phyloP scores from a whole-genome alignment of 2,329 filamentous ascomycete genomes.

The Epichloe amarillans region DNA sequence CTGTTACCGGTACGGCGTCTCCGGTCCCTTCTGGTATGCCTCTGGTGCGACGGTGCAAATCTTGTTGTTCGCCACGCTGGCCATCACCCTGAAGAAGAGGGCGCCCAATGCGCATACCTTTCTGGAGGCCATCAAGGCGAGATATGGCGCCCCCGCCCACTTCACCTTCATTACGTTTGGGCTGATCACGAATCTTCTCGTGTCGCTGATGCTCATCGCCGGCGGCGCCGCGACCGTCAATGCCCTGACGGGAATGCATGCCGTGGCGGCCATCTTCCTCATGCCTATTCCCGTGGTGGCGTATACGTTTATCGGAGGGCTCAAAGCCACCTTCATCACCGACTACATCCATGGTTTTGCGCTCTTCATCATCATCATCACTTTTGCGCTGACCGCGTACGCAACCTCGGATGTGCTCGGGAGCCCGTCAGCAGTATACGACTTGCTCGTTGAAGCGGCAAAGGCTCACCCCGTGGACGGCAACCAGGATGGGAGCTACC shows the following conservation, averaged over 20 bases:
- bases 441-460: slow-evolving; percentile 58
- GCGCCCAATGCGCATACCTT: slow-evolving; percentile 81
- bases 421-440: slow-evolving; percentile 64
- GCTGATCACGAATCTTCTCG: slow-evolving; percentile 72
- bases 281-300: slow-evolving; percentile 33
- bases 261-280: slow-evolving; percentile 52
- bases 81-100: slow-evolving; percentile 77
- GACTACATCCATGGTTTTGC: slow-evolving; percentile 82
- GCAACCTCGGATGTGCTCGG: slow-evolving; percentile 60
- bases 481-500: slow-evolving; percentile 68
- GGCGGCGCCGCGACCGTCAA: slow-evolving; percentile 53
- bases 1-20: slow-evolving; percentile 65
- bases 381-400: slow-evolving; percentile 74
- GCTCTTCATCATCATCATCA: slow-evolving; percentile 70
- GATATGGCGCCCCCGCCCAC: slow-evolving; percentile 62
- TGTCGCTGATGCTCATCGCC: slow-evolving; percentile 79
- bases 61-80: slow-evolving; percentile 76
- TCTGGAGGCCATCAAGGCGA: slow-evolving; percentile 68
- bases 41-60: slow-evolving; percentile 74
- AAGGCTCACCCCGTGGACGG: slow-evolving; percentile 60
- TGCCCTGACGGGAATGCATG: slow-evolving; percentile 32
- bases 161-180: slow-evolving; percentile 72
- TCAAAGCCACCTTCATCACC: slow-evolving; percentile 79
- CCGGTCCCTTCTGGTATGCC: slow-evolving; percentile 48
- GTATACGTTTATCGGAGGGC: slow-evolving; percentile 66